Evolutionary conservation across 1,284 basidiomycete genomes (phyloP).

Genomic region (Fomitopsis palustris): DNA sequence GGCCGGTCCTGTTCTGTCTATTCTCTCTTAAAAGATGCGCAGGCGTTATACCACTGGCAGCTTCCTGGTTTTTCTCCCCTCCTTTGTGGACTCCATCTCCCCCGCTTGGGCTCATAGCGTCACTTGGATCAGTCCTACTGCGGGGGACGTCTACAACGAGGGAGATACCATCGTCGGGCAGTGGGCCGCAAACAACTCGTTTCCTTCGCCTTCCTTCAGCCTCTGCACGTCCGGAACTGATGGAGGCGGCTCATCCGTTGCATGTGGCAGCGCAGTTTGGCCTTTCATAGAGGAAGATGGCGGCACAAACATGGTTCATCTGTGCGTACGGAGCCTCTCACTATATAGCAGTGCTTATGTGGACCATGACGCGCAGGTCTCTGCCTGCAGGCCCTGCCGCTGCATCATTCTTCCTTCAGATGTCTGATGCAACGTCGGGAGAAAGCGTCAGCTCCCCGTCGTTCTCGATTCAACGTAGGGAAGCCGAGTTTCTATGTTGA

Average conservation of each 20-base stretch:
- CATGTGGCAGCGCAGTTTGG: background rate
- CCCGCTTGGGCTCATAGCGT: conserved; percentile 13
- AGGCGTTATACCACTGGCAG: background rate
- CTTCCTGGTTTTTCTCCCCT: background rate
- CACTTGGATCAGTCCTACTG: conserved; percentile 26
- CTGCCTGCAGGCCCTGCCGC: conserved; percentile 30
- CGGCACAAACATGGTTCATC: background rate
- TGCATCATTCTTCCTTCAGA: conserved; percentile 32
- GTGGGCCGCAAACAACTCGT: conserved; percentile 22
- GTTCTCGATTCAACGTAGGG: conserved; percentile 38
- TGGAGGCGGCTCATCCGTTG: background rate
- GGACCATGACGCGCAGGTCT: conserved; percentile 23
- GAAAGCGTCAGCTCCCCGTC: conserved; percentile 33
- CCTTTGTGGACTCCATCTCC: conserved; percentile 1
- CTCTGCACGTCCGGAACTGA: conserved; percentile 18
- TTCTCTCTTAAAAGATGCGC: conserved; percentile 10
- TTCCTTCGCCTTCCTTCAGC: conserved; percentile 26
- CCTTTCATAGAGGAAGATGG: background rate
- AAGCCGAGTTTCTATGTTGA: background rate
- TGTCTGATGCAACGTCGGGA: conserved; percentile 38
- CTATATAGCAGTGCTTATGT: conserved; percentile 18
- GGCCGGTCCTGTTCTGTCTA: conserved; percentile 10
- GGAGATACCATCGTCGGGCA: conserved; percentile 29
- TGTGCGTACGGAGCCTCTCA: background rate
- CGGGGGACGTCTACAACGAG: conserved; percentile 25